Evolutionary conservation across 1,284 basidiomycete species (phyloP).

Genomic region (Termitomyces sp.): DNA sequence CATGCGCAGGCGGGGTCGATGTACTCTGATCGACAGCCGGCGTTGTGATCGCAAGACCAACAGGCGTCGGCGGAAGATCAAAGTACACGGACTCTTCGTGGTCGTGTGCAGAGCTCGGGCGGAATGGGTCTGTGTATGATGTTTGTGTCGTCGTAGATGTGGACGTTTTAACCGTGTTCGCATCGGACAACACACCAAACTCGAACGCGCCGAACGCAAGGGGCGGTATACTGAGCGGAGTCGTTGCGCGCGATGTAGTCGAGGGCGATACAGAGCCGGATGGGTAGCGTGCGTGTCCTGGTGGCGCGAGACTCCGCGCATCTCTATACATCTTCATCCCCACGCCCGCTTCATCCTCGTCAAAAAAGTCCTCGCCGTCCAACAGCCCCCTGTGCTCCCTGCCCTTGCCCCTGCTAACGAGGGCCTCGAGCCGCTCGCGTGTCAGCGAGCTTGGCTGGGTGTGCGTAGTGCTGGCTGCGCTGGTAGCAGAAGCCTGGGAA

Average conservation of each 20-base stretch:
- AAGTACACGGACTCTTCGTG: conserved; percentile 1
- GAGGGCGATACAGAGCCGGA: not conserved
- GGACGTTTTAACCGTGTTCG: no score
- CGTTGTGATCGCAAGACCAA: not conserved
- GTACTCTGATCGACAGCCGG: no score
- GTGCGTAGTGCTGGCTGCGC: no score
- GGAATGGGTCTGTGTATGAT: conserved; percentile 3
- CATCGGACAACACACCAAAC: no score
- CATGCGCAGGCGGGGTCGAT: no score
- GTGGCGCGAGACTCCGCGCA: not conserved
- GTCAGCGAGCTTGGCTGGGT: no score
- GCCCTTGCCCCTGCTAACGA: not conserved
- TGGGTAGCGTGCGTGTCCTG: not conserved
- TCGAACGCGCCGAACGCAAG: not conserved
- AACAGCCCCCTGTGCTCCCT: conserved; percentile 25
- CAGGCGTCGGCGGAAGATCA: not conserved
- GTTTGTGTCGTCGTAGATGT: no score
- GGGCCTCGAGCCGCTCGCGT: conserved; percentile 15
- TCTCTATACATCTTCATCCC: conserved; percentile 9
- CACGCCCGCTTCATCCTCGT: conserved; percentile 19
- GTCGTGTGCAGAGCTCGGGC: not conserved
- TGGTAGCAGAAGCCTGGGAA: no score
- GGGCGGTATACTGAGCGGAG: not conserved
- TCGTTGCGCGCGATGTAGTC: not conserved
- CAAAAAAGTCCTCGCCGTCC: conserved; percentile 31